phyloP scores from a whole-genome alignment of 495 filamentous ascomycete genomes.

The Lasiosphaeria miniovina region DNA sequence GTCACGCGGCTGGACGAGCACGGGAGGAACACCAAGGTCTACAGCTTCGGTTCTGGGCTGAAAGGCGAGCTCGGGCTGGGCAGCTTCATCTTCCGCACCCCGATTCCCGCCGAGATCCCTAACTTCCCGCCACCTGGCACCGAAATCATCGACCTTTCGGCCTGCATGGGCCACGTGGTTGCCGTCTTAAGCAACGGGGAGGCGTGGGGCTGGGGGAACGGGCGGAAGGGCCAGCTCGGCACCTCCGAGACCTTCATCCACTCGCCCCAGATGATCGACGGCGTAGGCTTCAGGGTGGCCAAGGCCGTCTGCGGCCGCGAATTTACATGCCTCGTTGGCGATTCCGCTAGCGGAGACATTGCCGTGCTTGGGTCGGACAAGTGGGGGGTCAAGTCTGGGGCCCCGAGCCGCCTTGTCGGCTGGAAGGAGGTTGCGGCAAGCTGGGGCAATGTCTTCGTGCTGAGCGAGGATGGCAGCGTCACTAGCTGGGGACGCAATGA shows the following conservation, averaged over 20 bases:
- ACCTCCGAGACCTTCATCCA: slow-evolving; percentile 43
- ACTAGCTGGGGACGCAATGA: slow-evolving; percentile 76
- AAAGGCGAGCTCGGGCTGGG: slow-evolving; percentile 75
- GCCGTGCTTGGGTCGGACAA: slow-evolving; percentile 67
- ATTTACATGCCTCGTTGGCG: slow-evolving; percentile 69
- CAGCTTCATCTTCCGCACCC: slow-evolving; percentile 27
- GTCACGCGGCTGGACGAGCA: slow-evolving; percentile 48
- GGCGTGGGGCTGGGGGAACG: slow-evolving; percentile 84
- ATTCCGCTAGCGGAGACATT: slow-evolving; percentile 51
- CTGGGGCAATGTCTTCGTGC: slow-evolving; percentile 78
- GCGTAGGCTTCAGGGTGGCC: slow-evolving; percentile 50
- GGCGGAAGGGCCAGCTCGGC: slow-evolving; percentile 81
- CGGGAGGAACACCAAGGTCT: slow-evolving; percentile 44
- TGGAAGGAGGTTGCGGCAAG: slow-evolving; percentile 67
- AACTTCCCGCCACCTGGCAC: slow-evolving; percentile 59
- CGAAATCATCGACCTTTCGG: slow-evolving; percentile 55
- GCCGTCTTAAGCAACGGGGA: slow-evolving; percentile 69
- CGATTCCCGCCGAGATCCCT: slow-evolving; percentile 36
- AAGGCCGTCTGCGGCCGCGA: slow-evolving; percentile 75
- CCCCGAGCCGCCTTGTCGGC: slow-evolving; percentile 28
- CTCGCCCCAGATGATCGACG: slow-evolving; percentile 57
- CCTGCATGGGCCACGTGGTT: slow-evolving; percentile 74
- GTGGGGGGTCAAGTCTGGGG: slow-evolving; percentile 54
- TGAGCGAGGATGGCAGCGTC: slow-evolving; percentile 54
- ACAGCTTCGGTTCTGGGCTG: slow-evolving; percentile 57